Evolutionary conservation across 2,329 filamentous ascomycete genomes (phyloP).

Genomic region (Fusarium sp.): DNA sequence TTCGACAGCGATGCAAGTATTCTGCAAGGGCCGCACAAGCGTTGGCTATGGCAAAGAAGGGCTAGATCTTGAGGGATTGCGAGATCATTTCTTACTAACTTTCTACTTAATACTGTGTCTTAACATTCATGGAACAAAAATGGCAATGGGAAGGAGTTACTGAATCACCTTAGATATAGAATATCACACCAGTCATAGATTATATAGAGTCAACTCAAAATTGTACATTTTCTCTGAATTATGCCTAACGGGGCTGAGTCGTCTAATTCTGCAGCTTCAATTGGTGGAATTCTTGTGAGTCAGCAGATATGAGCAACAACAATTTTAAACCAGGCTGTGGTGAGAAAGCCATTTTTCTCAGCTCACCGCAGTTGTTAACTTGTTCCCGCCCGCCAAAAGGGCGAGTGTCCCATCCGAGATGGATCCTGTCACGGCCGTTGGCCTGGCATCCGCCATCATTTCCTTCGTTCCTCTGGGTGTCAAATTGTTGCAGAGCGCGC

Average conservation of each 20-base stretch:
- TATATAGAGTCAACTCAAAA: not conserved
- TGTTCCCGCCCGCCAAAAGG: not conserved
- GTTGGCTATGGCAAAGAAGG: constrained; percentile 12
- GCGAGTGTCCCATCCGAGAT: not conserved
- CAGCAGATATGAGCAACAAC: not conserved
- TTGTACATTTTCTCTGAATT: not conserved
- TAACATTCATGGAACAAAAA: not conserved
- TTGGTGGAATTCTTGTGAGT: not conserved
- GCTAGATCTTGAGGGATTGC: fast-evolving
- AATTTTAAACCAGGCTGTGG: not conserved
- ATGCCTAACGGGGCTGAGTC: fast-evolving
- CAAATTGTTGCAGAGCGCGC: not conserved
- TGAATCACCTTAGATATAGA: not conserved
- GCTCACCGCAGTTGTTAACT: no score
- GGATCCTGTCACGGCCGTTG: constrained; percentile 3
- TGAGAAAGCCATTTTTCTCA: not conserved
- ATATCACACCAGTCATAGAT: not conserved
- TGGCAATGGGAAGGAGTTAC: not conserved
- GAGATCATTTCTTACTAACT: not conserved
- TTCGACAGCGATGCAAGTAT: constrained; percentile 41
- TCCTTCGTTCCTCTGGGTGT: not conserved
- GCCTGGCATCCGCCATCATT: not conserved
- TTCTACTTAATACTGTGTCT: not conserved
- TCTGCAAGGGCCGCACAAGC: constrained; percentile 37
- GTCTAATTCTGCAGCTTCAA: not conserved